phyloP scores from a whole-genome alignment of 169 alveolate genomes.

The Haemoproteus tartakovskyi region DNA sequence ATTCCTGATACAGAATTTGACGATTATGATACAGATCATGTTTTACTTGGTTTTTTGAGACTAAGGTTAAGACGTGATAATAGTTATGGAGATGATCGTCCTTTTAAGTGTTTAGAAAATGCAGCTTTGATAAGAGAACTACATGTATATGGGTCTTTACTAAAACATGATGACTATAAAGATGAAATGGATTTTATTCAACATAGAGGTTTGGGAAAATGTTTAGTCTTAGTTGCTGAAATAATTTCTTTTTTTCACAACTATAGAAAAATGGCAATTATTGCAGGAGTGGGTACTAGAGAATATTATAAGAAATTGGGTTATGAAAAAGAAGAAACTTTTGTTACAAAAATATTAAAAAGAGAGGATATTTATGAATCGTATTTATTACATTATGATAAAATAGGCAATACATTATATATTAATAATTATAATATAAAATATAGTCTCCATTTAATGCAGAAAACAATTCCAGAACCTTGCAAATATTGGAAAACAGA shows the following conservation, averaged over 20 bases:
- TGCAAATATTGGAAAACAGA: constrained; percentile 25
- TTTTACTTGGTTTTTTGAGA: constrained; percentile 86
- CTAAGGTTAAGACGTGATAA: constrained; percentile 78
- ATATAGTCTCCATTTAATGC: constrained; percentile 57
- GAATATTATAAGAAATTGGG: constrained; percentile 97
- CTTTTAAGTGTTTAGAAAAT: constrained; percentile 72
- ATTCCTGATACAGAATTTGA: constrained; percentile 2
- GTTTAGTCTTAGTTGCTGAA: constrained; percentile 75
- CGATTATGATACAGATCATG: constrained; percentile 69
- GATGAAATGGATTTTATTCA: constrained; percentile 64
- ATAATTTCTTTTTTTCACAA: constrained; percentile 73
- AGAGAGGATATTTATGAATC: constrained; percentile 35
- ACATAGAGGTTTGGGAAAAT: constrained; percentile 73
- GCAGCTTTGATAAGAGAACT: constrained; percentile 90
- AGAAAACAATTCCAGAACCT: constrained; percentile 17
- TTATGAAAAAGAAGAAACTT: constrained; percentile 91
- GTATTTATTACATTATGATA: constrained; percentile 14
- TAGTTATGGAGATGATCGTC: constrained; percentile 61
- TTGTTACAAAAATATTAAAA: constrained; percentile 88
- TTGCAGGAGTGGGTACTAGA: constrained; percentile 99
- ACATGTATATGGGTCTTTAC: constrained; percentile 88
- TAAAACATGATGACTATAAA: constrained; percentile 11
- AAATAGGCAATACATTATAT: constrained; percentile 19
- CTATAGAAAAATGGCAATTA: constrained; percentile 91
- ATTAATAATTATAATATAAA: constrained; percentile 28